phyloP scores from a whole-genome alignment of 768 basidiomycete species.

The Russula virescens region DNA sequence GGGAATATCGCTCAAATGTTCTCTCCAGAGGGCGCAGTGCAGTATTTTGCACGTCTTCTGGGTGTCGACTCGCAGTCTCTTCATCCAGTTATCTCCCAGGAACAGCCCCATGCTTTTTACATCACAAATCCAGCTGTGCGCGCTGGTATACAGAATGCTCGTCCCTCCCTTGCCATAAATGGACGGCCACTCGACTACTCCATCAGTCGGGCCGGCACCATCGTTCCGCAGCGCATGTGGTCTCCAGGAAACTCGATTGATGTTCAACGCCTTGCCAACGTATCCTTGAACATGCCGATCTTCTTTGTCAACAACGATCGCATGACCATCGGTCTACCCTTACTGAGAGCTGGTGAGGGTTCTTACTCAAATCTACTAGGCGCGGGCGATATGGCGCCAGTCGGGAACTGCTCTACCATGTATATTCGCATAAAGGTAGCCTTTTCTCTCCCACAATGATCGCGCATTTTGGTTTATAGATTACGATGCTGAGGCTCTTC shows the following conservation, averaged over 20 bases:
- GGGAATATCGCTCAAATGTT: conserved; percentile 10
- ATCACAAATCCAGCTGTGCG: background rate
- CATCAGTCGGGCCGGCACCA: background rate
- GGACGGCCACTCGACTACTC: background rate
- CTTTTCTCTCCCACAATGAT: too few species aligned
- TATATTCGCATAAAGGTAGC: conserved; percentile 14
- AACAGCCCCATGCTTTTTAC: conserved; percentile 9
- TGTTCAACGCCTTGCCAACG: background rate
- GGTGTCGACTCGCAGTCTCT: background rate
- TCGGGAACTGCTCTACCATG: background rate
- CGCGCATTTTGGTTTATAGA: too few species aligned
- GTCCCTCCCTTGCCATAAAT: background rate
- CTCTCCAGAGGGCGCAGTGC: background rate
- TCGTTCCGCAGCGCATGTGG: conserved; percentile 16
- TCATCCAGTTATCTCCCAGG: background rate
- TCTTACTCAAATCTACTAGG: background rate
- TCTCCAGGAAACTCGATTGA: background rate
- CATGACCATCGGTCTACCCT: background rate
- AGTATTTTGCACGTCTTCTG: conserved; percentile 3
- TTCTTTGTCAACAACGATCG: conserved; percentile 6
- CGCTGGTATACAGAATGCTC: background rate
- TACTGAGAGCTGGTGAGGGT: background rate
- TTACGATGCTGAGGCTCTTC: background rate
- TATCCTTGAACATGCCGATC: conserved; percentile 4
- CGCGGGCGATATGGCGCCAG: background rate